Evolutionary conservation across 345 rosid species (phyloP).

Genomic region (Hirschfeldia incana): DNA sequence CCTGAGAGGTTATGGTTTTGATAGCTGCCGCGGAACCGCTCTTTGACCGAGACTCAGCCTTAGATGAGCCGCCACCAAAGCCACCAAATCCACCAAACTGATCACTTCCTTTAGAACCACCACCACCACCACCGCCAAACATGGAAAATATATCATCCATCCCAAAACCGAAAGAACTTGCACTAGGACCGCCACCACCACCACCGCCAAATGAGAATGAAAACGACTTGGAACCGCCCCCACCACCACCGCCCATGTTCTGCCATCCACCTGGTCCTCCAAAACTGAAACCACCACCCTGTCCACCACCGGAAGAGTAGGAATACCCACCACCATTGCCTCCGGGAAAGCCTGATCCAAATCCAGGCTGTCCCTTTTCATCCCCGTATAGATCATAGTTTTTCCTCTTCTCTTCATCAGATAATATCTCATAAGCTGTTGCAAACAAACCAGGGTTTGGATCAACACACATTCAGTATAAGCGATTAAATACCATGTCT

Average conservation of each 20-base stretch:
- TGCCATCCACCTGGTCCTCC: constrained; percentile 74
- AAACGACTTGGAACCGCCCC: constrained; percentile 61
- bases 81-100: constrained; percentile 52
- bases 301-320: constrained; percentile 60
- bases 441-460: constrained; percentile 26
- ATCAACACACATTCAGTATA: background rate
- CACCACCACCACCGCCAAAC: constrained; percentile 54
- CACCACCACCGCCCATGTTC: constrained; percentile 65
- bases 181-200: constrained; percentile 35
- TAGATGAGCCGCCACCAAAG: constrained; percentile 57
- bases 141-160: constrained; percentile 63
- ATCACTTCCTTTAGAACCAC: constrained; percentile 40
- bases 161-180: constrained; percentile 61
- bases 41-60: constrained; percentile 51
- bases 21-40: constrained; percentile 48
- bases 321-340: constrained; percentile 60
- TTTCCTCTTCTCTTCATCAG: constrained; percentile 86
- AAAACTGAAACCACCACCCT: constrained; percentile 57
- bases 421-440: constrained; percentile 88
- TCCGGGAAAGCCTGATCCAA: constrained; percentile 68
- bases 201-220: constrained; percentile 75
- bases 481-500: background rate
- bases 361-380: constrained; percentile 82
- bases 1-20: constrained; percentile 50
- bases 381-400: constrained; percentile 87